Conservation (phyloP, 139 green algal genomes). For the Picochlorum sp. region DNA sequence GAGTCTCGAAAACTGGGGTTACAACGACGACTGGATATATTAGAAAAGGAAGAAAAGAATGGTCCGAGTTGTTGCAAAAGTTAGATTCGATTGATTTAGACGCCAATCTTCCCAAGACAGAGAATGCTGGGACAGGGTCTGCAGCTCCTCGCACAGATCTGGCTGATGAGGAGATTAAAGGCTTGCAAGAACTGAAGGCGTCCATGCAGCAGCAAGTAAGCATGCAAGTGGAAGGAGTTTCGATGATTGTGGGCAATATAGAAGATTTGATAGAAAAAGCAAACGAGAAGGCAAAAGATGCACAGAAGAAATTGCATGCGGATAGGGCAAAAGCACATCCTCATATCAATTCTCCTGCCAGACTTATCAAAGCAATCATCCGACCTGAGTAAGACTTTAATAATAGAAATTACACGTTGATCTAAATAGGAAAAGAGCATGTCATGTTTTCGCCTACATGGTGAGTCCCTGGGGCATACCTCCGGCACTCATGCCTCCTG, state of each 20-base stretch:
- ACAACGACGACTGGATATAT: slow-evolving; percentile 16
- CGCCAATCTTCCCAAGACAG: background rate
- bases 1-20: slow-evolving; percentile 34
- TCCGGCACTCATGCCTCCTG: slow-evolving; percentile 35
- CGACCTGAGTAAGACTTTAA: slow-evolving; percentile 1
- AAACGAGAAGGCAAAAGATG: slow-evolving; percentile 11
- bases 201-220: slow-evolving; percentile 26
- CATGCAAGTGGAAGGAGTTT: slow-evolving; percentile 46
- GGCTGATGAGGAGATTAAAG: slow-evolving; percentile 11
- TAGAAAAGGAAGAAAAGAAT: slow-evolving; percentile 38
- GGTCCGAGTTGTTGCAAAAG: slow-evolving; percentile 23
- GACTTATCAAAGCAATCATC: slow-evolving; percentile 37
- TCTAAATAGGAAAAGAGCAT: background rate
- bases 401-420: slow-evolving; percentile 5
- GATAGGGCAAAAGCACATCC: slow-evolving; percentile 38
- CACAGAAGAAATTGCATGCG: slow-evolving; percentile 35
- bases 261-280: slow-evolving; percentile 36
- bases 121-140: slow-evolving; percentile 2
- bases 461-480: slow-evolving; percentile 79
- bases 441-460: slow-evolving; percentile 45
- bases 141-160: background rate
- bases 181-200: slow-evolving; percentile 13
- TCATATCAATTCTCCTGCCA: slow-evolving; percentile 46
- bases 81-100: slow-evolving; percentile 14
- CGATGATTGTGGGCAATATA: slow-evolving; percentile 35